Evolutionary conservation across 208 protist species (phyloP).

Genomic region (Vickermania ingenoplastis): DNA sequence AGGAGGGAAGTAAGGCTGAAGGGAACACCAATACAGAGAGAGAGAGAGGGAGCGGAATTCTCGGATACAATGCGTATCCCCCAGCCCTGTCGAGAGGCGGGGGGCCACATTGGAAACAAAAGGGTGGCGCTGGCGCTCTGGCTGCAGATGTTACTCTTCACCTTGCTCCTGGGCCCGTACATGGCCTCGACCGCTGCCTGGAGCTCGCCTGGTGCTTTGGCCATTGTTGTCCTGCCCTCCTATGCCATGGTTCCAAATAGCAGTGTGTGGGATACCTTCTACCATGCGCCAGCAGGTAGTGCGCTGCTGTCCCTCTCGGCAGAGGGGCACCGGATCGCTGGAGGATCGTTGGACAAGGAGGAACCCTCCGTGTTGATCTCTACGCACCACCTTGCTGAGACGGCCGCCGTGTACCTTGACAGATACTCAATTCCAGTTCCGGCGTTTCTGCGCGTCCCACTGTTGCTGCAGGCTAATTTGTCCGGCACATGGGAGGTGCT

Average conservation of each 20-base stretch:
- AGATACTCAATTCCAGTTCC: background rate
- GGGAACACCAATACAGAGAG: too few species aligned
- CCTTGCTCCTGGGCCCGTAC: background rate
- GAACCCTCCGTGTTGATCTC: background rate
- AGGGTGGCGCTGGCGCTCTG: too few species aligned
- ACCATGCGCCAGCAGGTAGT: constrained; percentile 24
- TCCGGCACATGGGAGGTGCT: constrained; percentile 75
- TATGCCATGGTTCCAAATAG: constrained; percentile 19
- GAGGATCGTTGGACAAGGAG: background rate
- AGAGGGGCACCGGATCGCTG: background rate
- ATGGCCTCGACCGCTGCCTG: background rate
- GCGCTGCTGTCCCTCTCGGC: background rate
- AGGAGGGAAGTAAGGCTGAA: background rate
- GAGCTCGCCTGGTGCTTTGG: constrained; percentile 24
- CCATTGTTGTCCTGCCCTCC: constrained; percentile 34
- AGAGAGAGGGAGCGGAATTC: background rate
- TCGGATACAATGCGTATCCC: too few species aligned
- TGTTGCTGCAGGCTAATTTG: constrained; percentile 29
- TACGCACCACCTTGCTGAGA: background rate
- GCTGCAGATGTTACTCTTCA: background rate
- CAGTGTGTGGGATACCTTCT: constrained; percentile 27
- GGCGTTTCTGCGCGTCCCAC: constrained; percentile 5
- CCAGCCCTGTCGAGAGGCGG: background rate
- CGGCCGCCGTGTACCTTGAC: background rate
- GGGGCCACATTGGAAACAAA: background rate